Evolutionary conservation across 371 early-diverging fungal genomes (phyloP).

Genomic region (Actinomortierella ambigua): DNA sequence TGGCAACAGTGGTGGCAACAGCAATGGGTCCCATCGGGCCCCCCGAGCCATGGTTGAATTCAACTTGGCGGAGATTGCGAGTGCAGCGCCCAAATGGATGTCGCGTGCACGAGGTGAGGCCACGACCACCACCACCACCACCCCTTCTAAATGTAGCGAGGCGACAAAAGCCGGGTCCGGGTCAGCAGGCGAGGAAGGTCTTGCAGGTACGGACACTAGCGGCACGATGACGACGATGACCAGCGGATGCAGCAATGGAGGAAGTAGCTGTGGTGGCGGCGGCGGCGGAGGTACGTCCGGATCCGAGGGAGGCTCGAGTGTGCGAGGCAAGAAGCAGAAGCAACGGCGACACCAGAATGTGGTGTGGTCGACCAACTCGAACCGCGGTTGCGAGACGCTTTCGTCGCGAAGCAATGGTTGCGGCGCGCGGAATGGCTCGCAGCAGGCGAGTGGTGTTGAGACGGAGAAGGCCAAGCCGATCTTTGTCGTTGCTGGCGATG

Average conservation of each 20-base stretch:
- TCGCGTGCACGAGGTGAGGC: not conserved
- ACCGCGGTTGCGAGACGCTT: slow-evolving; percentile 27
- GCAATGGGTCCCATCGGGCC: slow-evolving; percentile 8
- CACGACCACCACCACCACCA: too few species aligned
- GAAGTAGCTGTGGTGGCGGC: not conserved
- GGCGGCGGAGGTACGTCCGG: not conserved
- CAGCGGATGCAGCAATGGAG: not conserved
- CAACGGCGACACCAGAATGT: slow-evolving; percentile 20
- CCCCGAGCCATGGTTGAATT: slow-evolving; percentile 34
- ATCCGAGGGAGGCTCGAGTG: slow-evolving; percentile 1
- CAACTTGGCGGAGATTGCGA: slow-evolving; percentile 40
- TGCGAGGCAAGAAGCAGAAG: slow-evolving; percentile 17
- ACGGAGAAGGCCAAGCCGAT: slow-evolving; percentile 18
- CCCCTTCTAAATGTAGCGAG: too few species aligned
- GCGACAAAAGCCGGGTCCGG: too few species aligned
- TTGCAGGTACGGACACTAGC: too few species aligned
- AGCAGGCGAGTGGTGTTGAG: not conserved
- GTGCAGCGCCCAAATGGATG: slow-evolving; percentile 22
- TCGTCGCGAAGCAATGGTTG: slow-evolving; percentile 4
- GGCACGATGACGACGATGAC: slow-evolving; percentile 9
- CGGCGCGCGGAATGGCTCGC: slow-evolving; percentile 7
- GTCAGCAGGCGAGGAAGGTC: too few species aligned
- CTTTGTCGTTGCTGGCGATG: slow-evolving; percentile 14
- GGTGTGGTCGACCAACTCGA: slow-evolving; percentile 45
- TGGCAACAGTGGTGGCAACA: slow-evolving; percentile 9